These are phyloP conservation scores for Rhizophagus sp. DNA, from an alignment of 192 early-diverging fungal genomes.

Conservation along the genomic window DNA sequence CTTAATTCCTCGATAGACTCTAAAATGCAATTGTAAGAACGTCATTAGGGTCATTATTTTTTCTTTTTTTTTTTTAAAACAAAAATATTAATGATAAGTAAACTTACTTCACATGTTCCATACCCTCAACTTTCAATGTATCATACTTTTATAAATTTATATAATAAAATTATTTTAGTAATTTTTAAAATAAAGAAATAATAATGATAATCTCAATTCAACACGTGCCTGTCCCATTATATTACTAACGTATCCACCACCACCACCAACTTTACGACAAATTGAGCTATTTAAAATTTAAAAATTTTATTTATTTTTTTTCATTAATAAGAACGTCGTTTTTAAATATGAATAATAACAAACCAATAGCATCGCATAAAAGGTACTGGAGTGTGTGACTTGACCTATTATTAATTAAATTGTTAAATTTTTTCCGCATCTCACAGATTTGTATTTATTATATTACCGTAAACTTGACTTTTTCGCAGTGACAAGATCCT, in stretches of 20 bases:
- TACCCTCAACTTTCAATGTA: conserved; percentile 38
- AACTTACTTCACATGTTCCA: conserved; percentile 34
- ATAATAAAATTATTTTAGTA: background rate
- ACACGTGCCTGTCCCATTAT: conserved; percentile 48
- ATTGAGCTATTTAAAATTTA: conserved; percentile 45
- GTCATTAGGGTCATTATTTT: no score
- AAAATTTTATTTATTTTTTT: background rate
- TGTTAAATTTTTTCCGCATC: no score
- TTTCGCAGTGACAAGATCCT: conserved; percentile 67
- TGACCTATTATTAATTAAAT: conserved; percentile 18
- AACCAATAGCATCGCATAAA: conserved; percentile 61
- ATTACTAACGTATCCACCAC: conserved; percentile 57
- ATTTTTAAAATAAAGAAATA: background rate
- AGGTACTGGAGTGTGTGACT: conserved; percentile 52
- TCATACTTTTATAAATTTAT: conserved; percentile 25
- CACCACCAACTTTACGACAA: conserved; percentile 64
- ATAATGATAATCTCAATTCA: background rate
- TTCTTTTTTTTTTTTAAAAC: no score
- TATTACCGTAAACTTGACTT: conserved; percentile 48
- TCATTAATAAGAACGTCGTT: background rate
- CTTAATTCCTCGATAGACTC: conserved; percentile 45
- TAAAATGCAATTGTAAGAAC: conserved; percentile 15
- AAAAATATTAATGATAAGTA: background rate
- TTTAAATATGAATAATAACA: background rate
- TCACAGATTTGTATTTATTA: background rate